Conservation (phyloP, 495 filamentous ascomycete species). For the Sabuloglossum arenarium region DNA sequence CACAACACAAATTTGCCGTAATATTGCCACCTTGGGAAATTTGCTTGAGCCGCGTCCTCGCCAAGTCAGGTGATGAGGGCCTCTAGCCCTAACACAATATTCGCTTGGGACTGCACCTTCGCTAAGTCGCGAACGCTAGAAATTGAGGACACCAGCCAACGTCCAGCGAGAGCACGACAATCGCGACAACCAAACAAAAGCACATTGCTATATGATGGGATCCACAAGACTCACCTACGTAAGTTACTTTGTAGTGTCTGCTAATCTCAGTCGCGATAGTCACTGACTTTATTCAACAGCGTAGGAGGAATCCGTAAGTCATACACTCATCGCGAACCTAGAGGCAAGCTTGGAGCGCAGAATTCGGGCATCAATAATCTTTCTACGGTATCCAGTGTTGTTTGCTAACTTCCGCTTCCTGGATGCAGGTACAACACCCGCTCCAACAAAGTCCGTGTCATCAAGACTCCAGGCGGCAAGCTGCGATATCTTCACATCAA, state of each 20-base stretch:
- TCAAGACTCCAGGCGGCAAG: constrained; percentile 90
- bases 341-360: neutral
- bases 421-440: constrained; percentile 69
- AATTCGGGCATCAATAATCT: neutral
- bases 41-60: neutral
- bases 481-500: constrained; percentile 94
- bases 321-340: constrained; percentile 3
- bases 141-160: neutral
- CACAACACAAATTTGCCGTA: neutral
- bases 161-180: constrained; percentile 27
- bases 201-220: constrained; percentile 30
- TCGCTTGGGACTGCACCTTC: constrained; percentile 1
- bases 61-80: constrained; percentile 2
- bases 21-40: neutral
- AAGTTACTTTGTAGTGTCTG: constrained; percentile 19
- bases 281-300: constrained; percentile 27
- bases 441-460: constrained; percentile 87
- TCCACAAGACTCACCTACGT: constrained; percentile 58
- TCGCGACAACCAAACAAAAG: constrained; percentile 28
- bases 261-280: constrained; percentile 1
- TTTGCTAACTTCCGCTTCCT: neutral
- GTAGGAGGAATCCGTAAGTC: constrained; percentile 82
- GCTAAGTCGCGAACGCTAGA: neutral
- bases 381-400: neutral
- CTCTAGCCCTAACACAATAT: neutral